Percentiles rank a stretch among this genome's conserved stretches.
These are phyloP conservation scores for Amanita exitialis DNA, from an alignment of 768 basidiomycete species.

Conservation along the genomic window DNA sequence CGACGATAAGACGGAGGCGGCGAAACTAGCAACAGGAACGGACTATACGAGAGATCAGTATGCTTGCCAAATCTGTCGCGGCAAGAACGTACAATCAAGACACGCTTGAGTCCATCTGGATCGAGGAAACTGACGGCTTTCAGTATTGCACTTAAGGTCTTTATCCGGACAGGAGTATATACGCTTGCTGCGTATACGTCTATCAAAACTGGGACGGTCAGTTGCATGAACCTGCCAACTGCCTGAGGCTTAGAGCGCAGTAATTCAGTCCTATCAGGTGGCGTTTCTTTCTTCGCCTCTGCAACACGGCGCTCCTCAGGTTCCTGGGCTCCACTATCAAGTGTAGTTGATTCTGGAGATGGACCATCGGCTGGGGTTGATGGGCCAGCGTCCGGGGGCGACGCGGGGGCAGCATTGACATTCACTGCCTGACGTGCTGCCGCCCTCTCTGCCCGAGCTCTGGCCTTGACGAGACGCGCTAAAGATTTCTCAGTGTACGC, in stretches of 20 bases:
- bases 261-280: conserved; percentile 60
- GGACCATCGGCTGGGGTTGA: conserved; percentile 16
- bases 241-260: conserved; percentile 66
- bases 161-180: conserved; percentile 74
- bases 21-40: conserved; percentile 92
- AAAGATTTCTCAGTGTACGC: conserved; percentile 83
- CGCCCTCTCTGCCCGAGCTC: conserved; percentile 73
- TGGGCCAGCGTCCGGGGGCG: conserved; percentile 14
- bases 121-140: conserved; percentile 90
- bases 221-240: conserved; percentile 75
- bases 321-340: conserved; percentile 25
- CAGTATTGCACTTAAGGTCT: conserved; percentile 78
- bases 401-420: conserved; percentile 16
- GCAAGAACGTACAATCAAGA: conserved; percentile 56
- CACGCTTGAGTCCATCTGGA: conserved; percentile 58
- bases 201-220: conserved; percentile 88
- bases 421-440: conserved; percentile 49
- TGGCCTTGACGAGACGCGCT: conserved; percentile 65
- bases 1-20: conserved; percentile 87
- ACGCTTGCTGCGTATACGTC: conserved; percentile 99
- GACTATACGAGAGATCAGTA: conserved; percentile 36
- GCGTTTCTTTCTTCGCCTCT: conserved; percentile 20
- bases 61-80: background rate
- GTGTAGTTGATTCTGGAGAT: conserved; percentile 15
- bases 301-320: conserved; percentile 29